Percentiles rank a stretch among this genome's conserved stretches.
Conservation (phyloP, 2,329 filamentous ascomycete genomes). For the Pyrenochaeta sp. region DNA sequence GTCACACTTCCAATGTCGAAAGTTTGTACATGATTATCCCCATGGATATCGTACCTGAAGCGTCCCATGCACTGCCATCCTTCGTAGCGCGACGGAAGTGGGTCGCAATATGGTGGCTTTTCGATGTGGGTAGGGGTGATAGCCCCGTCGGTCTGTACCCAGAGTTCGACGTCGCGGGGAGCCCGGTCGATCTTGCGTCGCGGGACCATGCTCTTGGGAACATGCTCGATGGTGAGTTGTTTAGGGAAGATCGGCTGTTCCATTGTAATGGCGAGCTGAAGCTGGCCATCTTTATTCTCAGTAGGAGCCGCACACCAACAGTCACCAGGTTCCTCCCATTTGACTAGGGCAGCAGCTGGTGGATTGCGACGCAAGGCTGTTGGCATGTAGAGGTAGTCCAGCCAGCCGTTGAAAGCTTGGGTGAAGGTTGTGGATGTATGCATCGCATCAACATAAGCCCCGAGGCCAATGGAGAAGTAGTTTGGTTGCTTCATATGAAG, state of each 20-base stretch:
- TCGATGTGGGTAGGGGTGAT: conserved; percentile 25
- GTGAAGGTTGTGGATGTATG: conserved; percentile 64
- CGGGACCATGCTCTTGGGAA: conserved; percentile 48
- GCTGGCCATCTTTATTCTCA: conserved; percentile 62
- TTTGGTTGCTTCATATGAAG: conserved; percentile 64
- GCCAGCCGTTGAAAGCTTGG: conserved; percentile 14
- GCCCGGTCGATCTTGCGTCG: conserved; percentile 49
- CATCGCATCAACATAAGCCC: conserved; percentile 68
- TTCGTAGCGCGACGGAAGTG: conserved; percentile 19
- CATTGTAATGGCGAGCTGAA: conserved; percentile 67
- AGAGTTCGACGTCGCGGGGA: conserved; percentile 55
- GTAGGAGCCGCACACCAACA: conserved; percentile 78
- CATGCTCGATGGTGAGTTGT: conserved; percentile 56
- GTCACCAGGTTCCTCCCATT: conserved; percentile 82
- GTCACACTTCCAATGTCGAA: conserved; percentile 46
- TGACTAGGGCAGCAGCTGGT: conserved; percentile 65
- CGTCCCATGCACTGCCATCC: conserved; percentile 51
- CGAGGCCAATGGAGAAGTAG: conserved; percentile 72
- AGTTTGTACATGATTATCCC: conserved; percentile 52
- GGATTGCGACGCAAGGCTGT: conserved; percentile 41
- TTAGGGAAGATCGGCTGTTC: conserved; percentile 46
- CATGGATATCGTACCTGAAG: conserved; percentile 52
- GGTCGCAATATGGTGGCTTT: conserved; percentile 19
- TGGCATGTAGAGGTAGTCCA: conserved; percentile 16
- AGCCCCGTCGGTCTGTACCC: conserved; percentile 48